Conservation (phyloP, 495 filamentous ascomycete species). For the Talaromyces nanjingensis region DNA sequence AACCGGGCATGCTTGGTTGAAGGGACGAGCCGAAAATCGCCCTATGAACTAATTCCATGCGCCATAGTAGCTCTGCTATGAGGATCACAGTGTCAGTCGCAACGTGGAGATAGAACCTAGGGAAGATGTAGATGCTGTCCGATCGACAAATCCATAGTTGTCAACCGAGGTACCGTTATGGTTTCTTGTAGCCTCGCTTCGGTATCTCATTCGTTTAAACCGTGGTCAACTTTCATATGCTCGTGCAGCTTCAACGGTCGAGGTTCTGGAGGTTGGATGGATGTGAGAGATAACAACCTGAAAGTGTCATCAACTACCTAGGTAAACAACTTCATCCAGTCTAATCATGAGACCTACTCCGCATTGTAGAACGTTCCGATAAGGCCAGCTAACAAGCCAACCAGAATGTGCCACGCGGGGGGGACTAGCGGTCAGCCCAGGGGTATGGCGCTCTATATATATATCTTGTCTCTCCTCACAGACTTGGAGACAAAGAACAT, state of each 20-base stretch:
- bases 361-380: not conserved
- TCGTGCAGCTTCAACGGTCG: not conserved
- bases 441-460: not conserved
- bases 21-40: not conserved
- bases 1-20: slow-evolving; percentile 1
- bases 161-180: too few species aligned
- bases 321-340: not conserved
- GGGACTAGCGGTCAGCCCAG: not conserved
- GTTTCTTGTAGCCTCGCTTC: too few species aligned
- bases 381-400: not conserved
- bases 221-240: too few species aligned
- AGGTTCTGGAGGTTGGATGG: not conserved
- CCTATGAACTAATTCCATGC: not conserved
- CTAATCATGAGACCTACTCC: not conserved
- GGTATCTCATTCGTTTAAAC: too few species aligned
- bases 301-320: not conserved
- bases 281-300: not conserved
- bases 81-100: too few species aligned
- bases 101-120: too few species aligned
- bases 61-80: too few species aligned
- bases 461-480: not conserved
- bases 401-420: not conserved
- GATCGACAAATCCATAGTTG: too few species aligned
- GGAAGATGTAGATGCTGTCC: too few species aligned
- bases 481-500: too few species aligned